phyloP scores from a whole-genome alignment of 129 eudicot species.

The Centella asiatica region DNA sequence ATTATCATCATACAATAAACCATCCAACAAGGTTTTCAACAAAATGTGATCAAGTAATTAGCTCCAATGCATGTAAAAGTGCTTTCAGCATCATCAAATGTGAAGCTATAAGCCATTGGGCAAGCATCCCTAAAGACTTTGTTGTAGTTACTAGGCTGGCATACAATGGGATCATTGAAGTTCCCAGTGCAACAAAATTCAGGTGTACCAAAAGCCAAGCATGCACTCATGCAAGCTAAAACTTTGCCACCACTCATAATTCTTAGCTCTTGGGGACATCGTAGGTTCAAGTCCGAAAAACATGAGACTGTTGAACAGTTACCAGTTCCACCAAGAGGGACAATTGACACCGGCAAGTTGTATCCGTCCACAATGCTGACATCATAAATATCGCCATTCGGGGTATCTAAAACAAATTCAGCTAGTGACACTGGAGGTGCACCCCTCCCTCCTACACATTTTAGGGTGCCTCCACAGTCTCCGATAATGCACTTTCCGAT shows the following conservation, averaged over 20 bases:
- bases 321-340: conserved; percentile 35
- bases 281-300: conserved; percentile 30
- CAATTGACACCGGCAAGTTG: conserved; percentile 48
- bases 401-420: conserved; percentile 43
- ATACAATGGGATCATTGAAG: conserved; percentile 36
- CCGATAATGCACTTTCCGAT: conserved; percentile 50
- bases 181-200: conserved; percentile 49
- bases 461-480: conserved; percentile 43
- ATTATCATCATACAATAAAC: too few relatives aligned
- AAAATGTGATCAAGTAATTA: conserved; percentile 2
- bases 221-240: conserved; percentile 50
- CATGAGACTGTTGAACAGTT: conserved; percentile 39
- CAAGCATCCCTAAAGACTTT: conserved; percentile 45
- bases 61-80: conserved; percentile 43
- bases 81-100: conserved; percentile 57
- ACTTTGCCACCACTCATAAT: conserved; percentile 23
- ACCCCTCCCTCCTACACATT: conserved; percentile 50
- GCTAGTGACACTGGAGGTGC: conserved; percentile 56
- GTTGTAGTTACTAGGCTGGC: conserved; percentile 42
- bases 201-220: conserved; percentile 36
- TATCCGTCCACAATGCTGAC: conserved; percentile 78
- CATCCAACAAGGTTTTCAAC: too few relatives aligned
- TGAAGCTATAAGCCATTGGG: conserved; percentile 47
- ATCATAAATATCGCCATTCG: conserved; percentile 48
- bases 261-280: conserved; percentile 36